Conservation (phyloP, 2,329 filamentous ascomycete species). For the Xylaria sp. region DNA sequence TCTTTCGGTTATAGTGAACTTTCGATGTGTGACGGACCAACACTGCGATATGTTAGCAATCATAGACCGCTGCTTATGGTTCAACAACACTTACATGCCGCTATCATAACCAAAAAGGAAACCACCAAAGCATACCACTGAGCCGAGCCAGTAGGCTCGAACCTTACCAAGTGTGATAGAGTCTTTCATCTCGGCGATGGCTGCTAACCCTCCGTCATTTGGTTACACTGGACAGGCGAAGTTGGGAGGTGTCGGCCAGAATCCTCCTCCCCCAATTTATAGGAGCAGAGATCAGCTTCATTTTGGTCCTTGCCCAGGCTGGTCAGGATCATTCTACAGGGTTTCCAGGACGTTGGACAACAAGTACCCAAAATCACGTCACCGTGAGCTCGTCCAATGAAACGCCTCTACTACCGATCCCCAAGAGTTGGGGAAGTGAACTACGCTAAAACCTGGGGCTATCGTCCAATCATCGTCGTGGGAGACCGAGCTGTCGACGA, state of each 20-base stretch:
- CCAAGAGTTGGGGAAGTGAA: conserved; percentile 29
- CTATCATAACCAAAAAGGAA: conserved; percentile 60
- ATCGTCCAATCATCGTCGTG: conserved; percentile 18
- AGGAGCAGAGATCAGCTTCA: conserved; percentile 20
- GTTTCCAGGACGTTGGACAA: conserved; percentile 25
- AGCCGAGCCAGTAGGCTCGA: conserved; percentile 63
- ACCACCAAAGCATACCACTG: conserved; percentile 63
- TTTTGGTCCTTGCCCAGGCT: conserved; percentile 18
- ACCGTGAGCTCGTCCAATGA: conserved; percentile 29
- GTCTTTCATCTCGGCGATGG: conserved; percentile 41
- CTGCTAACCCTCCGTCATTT: conserved; percentile 12
- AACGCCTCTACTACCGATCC: conserved; percentile 14
- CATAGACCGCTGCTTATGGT: not conserved
- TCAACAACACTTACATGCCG: conserved; percentile 51
- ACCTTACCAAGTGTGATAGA: conserved; percentile 51
- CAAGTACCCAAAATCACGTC: conserved; percentile 33
- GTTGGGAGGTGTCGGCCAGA: conserved; percentile 28
- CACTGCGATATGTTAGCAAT: conserved; percentile 40
- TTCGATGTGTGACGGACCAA: conserved; percentile 39
- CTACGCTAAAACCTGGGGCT: conserved; percentile 13
- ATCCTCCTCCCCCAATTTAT: conserved; percentile 40
- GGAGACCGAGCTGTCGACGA: conserved; percentile 24
- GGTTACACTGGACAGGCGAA: conserved; percentile 27
- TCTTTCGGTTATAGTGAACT: not conserved
- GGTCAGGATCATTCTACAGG: conserved; percentile 12